Evolutionary conservation across 805 yeast genomes (phyloP), one percentile per base, ranked within the genome.

Genomic region (Huiozyma naganishii): DNA sequence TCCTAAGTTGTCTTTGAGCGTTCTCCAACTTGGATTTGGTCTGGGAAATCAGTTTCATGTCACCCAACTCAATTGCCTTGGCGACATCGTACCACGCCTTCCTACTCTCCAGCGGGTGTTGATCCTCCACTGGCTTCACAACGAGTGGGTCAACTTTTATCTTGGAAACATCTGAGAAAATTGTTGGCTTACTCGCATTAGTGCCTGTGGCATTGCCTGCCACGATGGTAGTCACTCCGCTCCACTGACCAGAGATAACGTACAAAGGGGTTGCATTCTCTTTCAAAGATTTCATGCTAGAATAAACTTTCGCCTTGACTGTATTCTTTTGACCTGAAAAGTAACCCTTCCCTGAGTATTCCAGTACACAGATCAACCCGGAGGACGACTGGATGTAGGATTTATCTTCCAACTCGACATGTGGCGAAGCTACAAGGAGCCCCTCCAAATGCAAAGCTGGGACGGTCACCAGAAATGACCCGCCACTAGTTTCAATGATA

Each of bases 381-480:
- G 75, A 72, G 10, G 94, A 80, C 36, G 88, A 72, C 65, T 84
- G 94, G 59, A 92, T 87, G 57, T 71, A 78, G 12, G 94, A 75
- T 52, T 78, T 79, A 46, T 92, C 94, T 58, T 90, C 96, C 49
- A 90, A 73, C 68, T 90, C 98, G 43, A 89, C 95, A 64, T 81
- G 90, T 29, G 98, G 98, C 2, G 95, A 73, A 7, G 95, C 96
- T 49, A 83, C 79, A 48, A 90, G 67, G 46, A 90, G 74, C 29
- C 98, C 97, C 67, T 90, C 98, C 47, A 90, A 81, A 65, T 92
- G 97, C 53, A 92, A 71, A 9, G 95, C 85, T 12, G 98, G 98
- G 52, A 90, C 72, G 12, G 96, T 85, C 43, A 89, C 70, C 52
- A 84, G 68, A 61, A 80, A 90, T 2, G 72, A 61, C 61, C 87